Evolutionary conservation across 495 filamentous ascomycete genomes (phyloP).

Genomic region (Aspergillus nidulans): DNA sequence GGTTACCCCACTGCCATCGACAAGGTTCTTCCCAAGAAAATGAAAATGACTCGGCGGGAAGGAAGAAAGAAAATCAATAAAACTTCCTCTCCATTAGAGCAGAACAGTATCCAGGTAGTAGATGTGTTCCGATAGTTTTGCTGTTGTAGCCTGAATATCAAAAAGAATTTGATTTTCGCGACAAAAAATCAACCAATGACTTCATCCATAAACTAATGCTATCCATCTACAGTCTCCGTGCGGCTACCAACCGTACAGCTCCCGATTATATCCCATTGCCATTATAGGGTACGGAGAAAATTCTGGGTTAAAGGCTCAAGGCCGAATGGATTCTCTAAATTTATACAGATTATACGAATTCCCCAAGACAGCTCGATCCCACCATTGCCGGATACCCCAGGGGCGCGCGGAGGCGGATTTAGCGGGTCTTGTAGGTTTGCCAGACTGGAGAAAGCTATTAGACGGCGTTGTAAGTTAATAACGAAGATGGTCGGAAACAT

Average conservation of each 20-base stretch:
- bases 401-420: constrained; percentile 22
- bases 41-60: constrained; percentile 5
- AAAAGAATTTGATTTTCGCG: constrained; percentile 45
- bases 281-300: background rate
- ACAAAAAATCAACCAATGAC: constrained; percentile 43
- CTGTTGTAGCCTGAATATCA: constrained; percentile 21
- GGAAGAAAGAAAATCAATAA: constrained; percentile 6
- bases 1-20: constrained; percentile 42
- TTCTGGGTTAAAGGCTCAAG: constrained; percentile 14
- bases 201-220: constrained; percentile 44
- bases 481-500: constrained; percentile 34
- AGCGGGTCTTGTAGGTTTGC: constrained; percentile 73
- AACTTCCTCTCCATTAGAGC: constrained; percentile 2
- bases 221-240: constrained; percentile 7
- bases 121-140: constrained; percentile 8
- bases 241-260: background rate
- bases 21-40: constrained; percentile 1
- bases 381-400: constrained; percentile 17
- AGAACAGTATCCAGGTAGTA: background rate
- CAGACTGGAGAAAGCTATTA: constrained; percentile 56
- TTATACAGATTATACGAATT: constrained; percentile 40
- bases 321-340: constrained; percentile 38
- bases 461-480: constrained; percentile 3
- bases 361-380: constrained; percentile 21
- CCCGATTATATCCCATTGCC: background rate